Evolutionary conservation across 2,329 filamentous ascomycete genomes (phyloP), one percentile per base, ranked within the genome.

Genomic region (Ceratocystis variospora): DNA sequence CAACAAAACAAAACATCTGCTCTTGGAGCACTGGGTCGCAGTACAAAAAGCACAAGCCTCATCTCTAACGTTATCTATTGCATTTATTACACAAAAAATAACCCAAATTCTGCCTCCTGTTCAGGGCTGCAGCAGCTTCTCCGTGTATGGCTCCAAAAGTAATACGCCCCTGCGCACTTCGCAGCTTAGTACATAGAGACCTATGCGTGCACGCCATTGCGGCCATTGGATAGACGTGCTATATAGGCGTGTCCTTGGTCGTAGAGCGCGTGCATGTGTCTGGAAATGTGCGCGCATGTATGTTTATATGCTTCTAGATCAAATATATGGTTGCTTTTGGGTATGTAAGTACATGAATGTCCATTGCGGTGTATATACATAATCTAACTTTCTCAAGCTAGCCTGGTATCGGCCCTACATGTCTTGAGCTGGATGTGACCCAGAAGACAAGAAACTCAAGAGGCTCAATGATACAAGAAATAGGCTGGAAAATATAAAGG

Each of bases 351-450:
- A 59, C 31, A 59, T 33, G 55, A n/a, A 59, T 59, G 55, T 59
- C 55, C 25, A 37, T 59, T 59, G 55, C 55, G 55, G 55, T 37
- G 55, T 59, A 59, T 59, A 37, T 59, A 59, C 55, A 59, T 19
- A 37, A 59, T 59, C 5, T 37, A 59, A 33, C 55, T 17, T 37
- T 31, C 15, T 59, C 55, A 15, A 59, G 28, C 28, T n/a, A 59
- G 55, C 28, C 55, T 59, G 55, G 10, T 37, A 59, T 37, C 28
- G 15, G 17, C 55, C 33, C n/a, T n/a, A 37, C n/a, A 59, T 59
- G 17, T 17, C n/a, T n/a, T 37, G 31, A 59, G 7, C 55, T 37
- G 7, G 17, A 6, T 5, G 8, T n/a, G 4, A 19, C 8, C 22
- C 55, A 37, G 55, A 37, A 59, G 55, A 19, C 55, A 37, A 59